These are phyloP conservation scores for Lumnitzera racemosa DNA, from an alignment of 345 rosid genomes.

Conservation along the genomic window DNA sequence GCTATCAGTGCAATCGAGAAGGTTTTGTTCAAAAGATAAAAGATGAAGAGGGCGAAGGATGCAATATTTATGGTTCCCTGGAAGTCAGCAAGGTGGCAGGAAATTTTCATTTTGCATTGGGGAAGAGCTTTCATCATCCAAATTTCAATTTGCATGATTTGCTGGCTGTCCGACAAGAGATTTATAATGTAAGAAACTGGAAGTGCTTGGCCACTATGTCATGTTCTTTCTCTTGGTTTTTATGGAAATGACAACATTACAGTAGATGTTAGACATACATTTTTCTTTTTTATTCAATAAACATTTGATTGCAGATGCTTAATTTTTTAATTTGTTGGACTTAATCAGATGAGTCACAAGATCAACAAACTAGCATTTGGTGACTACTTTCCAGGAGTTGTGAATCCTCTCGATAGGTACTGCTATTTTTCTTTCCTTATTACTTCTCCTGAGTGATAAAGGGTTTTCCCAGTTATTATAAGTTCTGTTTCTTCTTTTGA, in stretches of 20 bases:
- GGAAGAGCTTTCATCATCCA: slow-evolving; percentile 77
- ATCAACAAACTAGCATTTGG: slow-evolving; percentile 71
- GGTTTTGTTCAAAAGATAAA: slow-evolving; percentile 73
- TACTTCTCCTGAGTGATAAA: not conserved
- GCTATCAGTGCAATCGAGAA: slow-evolving; percentile 72
- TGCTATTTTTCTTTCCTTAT: slow-evolving; percentile 9
- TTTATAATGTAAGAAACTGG: slow-evolving; percentile 53
- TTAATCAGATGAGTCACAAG: slow-evolving; percentile 65
- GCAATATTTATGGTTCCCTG: slow-evolving; percentile 71
- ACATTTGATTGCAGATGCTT: not conserved
- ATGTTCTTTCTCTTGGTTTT: too few relatives aligned
- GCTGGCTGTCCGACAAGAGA: slow-evolving; percentile 57
- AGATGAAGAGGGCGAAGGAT: slow-evolving; percentile 90
- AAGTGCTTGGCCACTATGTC: too few relatives aligned
- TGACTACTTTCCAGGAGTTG: slow-evolving; percentile 74
- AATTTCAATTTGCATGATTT: slow-evolving; percentile 59
- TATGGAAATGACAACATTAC: too few relatives aligned
- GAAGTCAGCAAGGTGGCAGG: slow-evolving; percentile 95
- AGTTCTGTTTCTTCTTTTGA: too few relatives aligned
- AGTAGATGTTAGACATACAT: not conserved
- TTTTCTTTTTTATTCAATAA: not conserved
- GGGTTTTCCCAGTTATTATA: too few relatives aligned
- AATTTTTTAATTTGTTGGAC: slow-evolving; percentile 3
- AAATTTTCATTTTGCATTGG: slow-evolving; percentile 75
- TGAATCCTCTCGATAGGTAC: slow-evolving; percentile 89